Evolutionary conservation across 2,329 filamentous ascomycete species (phyloP), one percentile per base, ranked within the genome.

Genomic region (Alternaria atra): DNA sequence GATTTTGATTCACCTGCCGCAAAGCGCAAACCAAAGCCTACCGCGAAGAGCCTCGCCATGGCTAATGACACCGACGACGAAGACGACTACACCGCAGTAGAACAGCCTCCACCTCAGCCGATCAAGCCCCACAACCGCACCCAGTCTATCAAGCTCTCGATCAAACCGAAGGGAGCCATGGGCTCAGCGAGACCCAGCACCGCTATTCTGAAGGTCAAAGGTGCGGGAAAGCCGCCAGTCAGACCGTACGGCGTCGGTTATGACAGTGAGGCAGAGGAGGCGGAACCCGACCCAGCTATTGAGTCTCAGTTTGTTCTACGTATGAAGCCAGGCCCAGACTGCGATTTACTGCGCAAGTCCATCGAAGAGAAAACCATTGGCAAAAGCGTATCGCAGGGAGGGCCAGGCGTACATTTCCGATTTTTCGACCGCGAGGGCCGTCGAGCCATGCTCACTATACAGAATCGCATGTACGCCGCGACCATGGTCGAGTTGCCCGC

Each of bases 201-300:
- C 2, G 70, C 67, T 7, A 65, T 76, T n/a, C 60, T 77, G 23
- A 77, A 77, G 60, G 66, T 79, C 62, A 78, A 77, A 52, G 73
- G 75, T 20, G 65, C 65, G 0, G 76, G 76, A 6, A 77, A 73
- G 56, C 70, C 73, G 3, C 77, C 76, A 1, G 43, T 58, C 10
- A 60, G 92, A 65, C 89, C 89, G 5, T 86, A 88, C 1, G 95
- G 95, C 52, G 93, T 97, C 57, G 95, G 94, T 7, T 99, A 98
- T 79, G 95, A 99, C 77, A 97, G 94, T 3, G 95, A 98, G 79
- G 93, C 94, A 12, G 95, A 93, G 56, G 95, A 98, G 74, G 88
- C 90, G 13, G 95, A 99, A 78, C 80, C 83, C 9, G 95, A 99
- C 73, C 95, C 95, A 0, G 86, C 91, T 1, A 92, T 97, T 62